Base-by-base conservation (phyloP, 1,284 basidiomycete genomes). In the Heterobasidion irregulare region DNA sequence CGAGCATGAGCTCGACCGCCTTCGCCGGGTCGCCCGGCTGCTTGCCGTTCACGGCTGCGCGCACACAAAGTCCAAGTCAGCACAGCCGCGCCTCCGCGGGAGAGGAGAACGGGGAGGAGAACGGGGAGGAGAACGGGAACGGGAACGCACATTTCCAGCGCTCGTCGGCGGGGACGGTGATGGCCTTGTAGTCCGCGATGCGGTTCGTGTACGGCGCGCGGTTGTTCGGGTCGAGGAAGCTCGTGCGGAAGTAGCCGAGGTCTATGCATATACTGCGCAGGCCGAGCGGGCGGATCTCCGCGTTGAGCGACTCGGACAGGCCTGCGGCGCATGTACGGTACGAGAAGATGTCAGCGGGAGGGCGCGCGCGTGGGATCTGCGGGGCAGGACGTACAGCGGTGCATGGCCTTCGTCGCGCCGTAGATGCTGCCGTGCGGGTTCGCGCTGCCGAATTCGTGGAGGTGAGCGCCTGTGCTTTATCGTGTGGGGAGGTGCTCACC, bases 191-290 rank as follows among this genome's bases (percentile, higher is more conserved):
- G 60, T 76, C 75, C 0, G 61, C n/a, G 52, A 77, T 75, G 10
- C 72, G 65, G 5, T 66, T 57, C 7, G 64, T 62, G 47, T 70
- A 66, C 1, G 65, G 59, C 2, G 62, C 61, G 6, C 68, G 67
- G 54, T 72, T 67, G 26, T 65, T 67, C 6, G 63, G 53, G 1
- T 58, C 60, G 6, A 76, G 65, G 61, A 76, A 67, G 1, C 64
- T 56, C 0, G 75, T 77, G 34, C 75, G 67, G 66, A 75, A 76
- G 60, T 71, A 74, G 8, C 75, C 75, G 44, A 70, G 71, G 46
- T 78, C 75, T 48, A 77, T 58, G 57, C 67, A 72, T 53, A 72
- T 65, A 55, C 69, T 71, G n/a, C 72, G 69, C 2, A 78, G 63
- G 2, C 75, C 75, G 19, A 78, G 60, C 1, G 74, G 73, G 6